These are phyloP conservation scores for Yamadazyma blattariae DNA, from an alignment of 1,139 yeast species.

Conservation along the genomic window DNA sequence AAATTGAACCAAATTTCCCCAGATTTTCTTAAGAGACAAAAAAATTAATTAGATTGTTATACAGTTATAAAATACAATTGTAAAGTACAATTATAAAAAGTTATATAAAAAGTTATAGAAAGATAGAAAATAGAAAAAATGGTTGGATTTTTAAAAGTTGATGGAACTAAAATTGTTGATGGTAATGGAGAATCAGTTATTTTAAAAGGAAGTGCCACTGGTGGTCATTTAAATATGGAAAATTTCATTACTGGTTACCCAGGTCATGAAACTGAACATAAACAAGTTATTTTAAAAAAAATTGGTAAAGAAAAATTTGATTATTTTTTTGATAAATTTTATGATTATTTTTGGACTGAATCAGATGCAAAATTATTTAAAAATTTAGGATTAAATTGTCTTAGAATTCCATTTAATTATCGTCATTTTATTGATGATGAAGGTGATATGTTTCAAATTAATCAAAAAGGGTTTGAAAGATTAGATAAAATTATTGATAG, in stretches of 20 bases:
- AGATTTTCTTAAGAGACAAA: too few relatives aligned
- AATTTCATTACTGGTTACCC: constrained; percentile 51
- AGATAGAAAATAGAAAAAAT: constrained; percentile 14
- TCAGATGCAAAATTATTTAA: constrained; percentile 40
- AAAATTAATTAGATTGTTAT: too few relatives aligned
- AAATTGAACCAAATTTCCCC: too few relatives aligned
- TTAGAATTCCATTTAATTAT: constrained; percentile 47
- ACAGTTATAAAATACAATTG: too few relatives aligned
- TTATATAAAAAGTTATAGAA: too few relatives aligned
- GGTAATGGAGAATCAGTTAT: constrained; percentile 29
- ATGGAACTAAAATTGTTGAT: constrained; percentile 41
- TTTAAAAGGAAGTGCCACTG: constrained; percentile 40
- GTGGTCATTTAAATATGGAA: constrained; percentile 50
- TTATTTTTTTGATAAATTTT: constrained; percentile 44
- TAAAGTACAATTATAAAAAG: too few relatives aligned
- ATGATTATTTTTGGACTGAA: constrained; percentile 48
- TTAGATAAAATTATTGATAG: constrained; percentile 37
- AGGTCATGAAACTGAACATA: constrained; percentile 48
- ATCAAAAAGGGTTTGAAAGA: constrained; percentile 38
- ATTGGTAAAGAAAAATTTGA: constrained; percentile 43
- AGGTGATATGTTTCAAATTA: constrained; percentile 34
- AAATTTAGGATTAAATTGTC: constrained; percentile 39
- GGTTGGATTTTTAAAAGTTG: constrained; percentile 16
- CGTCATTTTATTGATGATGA: constrained; percentile 43
- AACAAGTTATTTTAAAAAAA: constrained; percentile 27